Percentiles rank a stretch among this genome's conserved stretches.
phyloP scores from a whole-genome alignment of 2,329 filamentous ascomycete genomes.

The Thielaviopsis musarum region DNA sequence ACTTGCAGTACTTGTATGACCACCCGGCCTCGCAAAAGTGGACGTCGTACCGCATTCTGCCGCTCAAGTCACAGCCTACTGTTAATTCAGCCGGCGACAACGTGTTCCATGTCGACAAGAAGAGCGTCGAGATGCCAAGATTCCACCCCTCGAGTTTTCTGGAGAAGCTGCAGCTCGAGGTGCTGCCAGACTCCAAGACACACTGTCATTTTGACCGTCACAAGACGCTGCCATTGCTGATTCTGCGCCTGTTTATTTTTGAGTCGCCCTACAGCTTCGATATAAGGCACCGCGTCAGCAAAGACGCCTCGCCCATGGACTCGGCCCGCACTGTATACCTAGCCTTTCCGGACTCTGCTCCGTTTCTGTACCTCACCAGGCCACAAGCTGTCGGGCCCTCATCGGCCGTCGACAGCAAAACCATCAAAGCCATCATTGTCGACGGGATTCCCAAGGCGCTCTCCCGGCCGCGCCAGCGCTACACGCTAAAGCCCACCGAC shows the following conservation, averaged over 20 bases:
- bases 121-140: slow-evolving; percentile 41
- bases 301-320: slow-evolving; percentile 6
- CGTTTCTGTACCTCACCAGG: slow-evolving; percentile 52
- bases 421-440: slow-evolving; percentile 52
- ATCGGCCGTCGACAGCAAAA: slow-evolving; percentile 36
- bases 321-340: slow-evolving; percentile 58
- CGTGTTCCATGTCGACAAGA: slow-evolving; percentile 21
- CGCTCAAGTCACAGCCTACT: slow-evolving; percentile 25
- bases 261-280: slow-evolving; percentile 51
- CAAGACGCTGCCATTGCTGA: slow-evolving; percentile 46
- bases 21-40: slow-evolving; percentile 47
- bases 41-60: slow-evolving; percentile 43
- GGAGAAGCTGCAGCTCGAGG: slow-evolving; percentile 54
- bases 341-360: slow-evolving; percentile 66
- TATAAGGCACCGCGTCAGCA: slow-evolving; percentile 10
- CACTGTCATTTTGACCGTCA: slow-evolving; percentile 70
- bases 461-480: slow-evolving; percentile 56
- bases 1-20: slow-evolving; percentile 48
- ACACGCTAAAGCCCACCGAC: slow-evolving; percentile 48
- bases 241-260: slow-evolving; percentile 64
- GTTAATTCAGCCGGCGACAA: slow-evolving; percentile 17
- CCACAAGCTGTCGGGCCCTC: slow-evolving; percentile 27
- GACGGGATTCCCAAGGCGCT: slow-evolving; percentile 71
- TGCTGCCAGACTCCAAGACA: slow-evolving; percentile 64
- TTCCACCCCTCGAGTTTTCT: slow-evolving; percentile 72